These are phyloP conservation scores for Claviceps sp. DNA, from an alignment of 2,329 filamentous ascomycete species.

Conservation along the genomic window DNA sequence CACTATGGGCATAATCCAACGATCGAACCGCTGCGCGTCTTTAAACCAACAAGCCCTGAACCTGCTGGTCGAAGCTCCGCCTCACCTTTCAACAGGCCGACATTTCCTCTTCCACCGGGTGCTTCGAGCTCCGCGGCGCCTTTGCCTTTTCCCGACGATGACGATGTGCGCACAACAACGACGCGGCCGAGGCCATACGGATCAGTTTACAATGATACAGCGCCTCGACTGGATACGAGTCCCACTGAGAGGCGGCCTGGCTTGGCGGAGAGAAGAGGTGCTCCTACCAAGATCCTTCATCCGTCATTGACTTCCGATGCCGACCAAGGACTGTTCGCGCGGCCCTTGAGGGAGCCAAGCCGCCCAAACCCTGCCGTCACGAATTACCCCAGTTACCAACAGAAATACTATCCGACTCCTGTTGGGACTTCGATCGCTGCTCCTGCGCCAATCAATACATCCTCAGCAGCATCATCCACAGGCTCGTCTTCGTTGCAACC, in stretches of 20 bases:
- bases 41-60: constrained; percentile 59
- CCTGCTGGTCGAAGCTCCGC: constrained; percentile 30
- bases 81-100: constrained; percentile 35
- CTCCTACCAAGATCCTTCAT: constrained; percentile 69
- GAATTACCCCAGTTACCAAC: constrained; percentile 36
- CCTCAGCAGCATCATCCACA: not conserved
- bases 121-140: constrained; percentile 55
- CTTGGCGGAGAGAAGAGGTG: constrained; percentile 69
- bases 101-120: constrained; percentile 52
- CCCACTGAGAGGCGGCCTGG: constrained; percentile 46
- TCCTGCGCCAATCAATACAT: constrained; percentile 18
- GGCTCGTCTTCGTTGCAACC: constrained; percentile 10
- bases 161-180: constrained; percentile 32
- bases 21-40: constrained; percentile 72
- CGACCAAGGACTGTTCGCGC: constrained; percentile 71
- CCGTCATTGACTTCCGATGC: constrained; percentile 67
- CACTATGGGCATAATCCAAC: constrained; percentile 57
- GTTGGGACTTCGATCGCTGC: constrained; percentile 20
- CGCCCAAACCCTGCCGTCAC: constrained; percentile 26
- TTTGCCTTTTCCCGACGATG: constrained; percentile 61
- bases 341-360: constrained; percentile 35
- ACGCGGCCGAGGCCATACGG: constrained; percentile 31
- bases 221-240: constrained; percentile 41
- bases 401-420: constrained; percentile 49
- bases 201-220: constrained; percentile 34